Evolutionary conservation across 1,284 basidiomycete genomes (phyloP), one percentile per base, ranked within the genome.

Genomic region (Testicularia cyperi): DNA sequence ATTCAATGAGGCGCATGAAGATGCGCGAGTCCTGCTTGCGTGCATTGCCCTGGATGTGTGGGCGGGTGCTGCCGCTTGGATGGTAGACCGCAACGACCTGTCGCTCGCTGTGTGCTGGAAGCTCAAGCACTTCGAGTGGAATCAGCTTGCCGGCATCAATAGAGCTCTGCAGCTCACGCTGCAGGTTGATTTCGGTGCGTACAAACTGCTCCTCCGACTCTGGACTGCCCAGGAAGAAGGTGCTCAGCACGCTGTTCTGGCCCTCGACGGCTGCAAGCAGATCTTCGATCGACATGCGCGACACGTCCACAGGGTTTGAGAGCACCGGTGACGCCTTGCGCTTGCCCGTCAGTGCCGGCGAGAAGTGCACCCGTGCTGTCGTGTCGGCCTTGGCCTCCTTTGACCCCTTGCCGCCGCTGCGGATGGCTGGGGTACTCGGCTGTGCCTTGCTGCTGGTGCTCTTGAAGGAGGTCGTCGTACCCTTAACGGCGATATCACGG

Each of bases 191-290:
- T 26, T 77, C 77, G 27, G 77, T 69, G 7, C 78, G 69, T 10
- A 81, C 80, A 43, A 75, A 79, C n/a, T 74, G 74, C 60, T 81
- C 80, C 55, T 81, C 80, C 12, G 79, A 77, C 37, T 80, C 78
- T 4, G 77, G 65, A 15, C 72, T 75, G 14, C 76, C 78, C 15
- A 79, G 72, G 38, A 77, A 73, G 14, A 78, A 65, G 13, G 68
- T 72, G 29, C 75, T 68, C 28, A 78, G 73, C 34, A 72, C 68
- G 21, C 71, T 67, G 23, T 78, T 75, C 41, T 80, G 79, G 3
- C 70, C 66, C 57, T 81, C 80, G 35, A 80, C 66, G 4, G 80
- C 78, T 3, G 72, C 57, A 3, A 81, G 60, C 7, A 80, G 69
- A 45, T 79, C 77, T 38, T 80, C 79, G 26, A 80, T 65, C 12